Percentiles rank a stretch among this genome's conserved stretches.
Conservation (phyloP, 2,329 filamentous ascomycete genomes). For the Ceratocystiopsis brevicomis region DNA sequence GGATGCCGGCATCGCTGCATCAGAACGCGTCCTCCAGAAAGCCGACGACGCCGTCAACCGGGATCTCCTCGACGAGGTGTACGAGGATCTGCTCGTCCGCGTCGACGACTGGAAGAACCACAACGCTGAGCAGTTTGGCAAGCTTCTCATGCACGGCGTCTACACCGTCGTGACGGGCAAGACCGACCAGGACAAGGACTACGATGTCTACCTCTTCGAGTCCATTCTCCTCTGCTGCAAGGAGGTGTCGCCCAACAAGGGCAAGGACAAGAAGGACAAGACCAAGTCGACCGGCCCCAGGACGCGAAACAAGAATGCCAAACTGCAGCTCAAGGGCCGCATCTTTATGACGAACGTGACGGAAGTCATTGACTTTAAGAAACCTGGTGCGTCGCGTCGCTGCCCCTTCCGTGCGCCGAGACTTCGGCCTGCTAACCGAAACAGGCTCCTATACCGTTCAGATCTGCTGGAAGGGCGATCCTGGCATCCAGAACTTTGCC, state of each 20-base stretch:
- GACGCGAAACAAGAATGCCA: constrained; percentile 46
- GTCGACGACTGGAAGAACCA: constrained; percentile 98
- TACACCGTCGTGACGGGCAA: constrained; percentile 82
- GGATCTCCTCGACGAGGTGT: constrained; percentile 64
- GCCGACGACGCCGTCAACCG: constrained; percentile 85
- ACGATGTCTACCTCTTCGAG: constrained; percentile 95
- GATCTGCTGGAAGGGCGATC: constrained; percentile 97
- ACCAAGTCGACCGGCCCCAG: constrained; percentile 37
- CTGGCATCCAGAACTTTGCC: constrained; percentile 86
- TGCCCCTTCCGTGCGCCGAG: neutral
- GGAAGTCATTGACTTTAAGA: constrained; percentile 71
- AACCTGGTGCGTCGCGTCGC: constrained; percentile 52
- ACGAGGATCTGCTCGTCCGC: constrained; percentile 60
- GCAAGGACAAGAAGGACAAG: constrained; percentile 57
- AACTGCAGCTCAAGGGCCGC: constrained; percentile 83
- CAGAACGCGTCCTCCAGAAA: constrained; percentile 61
- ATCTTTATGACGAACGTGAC: constrained; percentile 99
- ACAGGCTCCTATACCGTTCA: constrained; percentile 82
- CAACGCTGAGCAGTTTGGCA: constrained; percentile 76
- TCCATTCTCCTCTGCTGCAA: constrained; percentile 93
- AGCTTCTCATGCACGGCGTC: constrained; percentile 69
- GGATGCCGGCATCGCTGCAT: constrained; percentile 56
- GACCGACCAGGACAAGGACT: constrained; percentile 89
- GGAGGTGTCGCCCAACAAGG: constrained; percentile 72
- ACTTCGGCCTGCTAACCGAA: too few relatives aligned